Conservation (phyloP, 331 rosid genomes). For the Saraca asoca region DNA sequence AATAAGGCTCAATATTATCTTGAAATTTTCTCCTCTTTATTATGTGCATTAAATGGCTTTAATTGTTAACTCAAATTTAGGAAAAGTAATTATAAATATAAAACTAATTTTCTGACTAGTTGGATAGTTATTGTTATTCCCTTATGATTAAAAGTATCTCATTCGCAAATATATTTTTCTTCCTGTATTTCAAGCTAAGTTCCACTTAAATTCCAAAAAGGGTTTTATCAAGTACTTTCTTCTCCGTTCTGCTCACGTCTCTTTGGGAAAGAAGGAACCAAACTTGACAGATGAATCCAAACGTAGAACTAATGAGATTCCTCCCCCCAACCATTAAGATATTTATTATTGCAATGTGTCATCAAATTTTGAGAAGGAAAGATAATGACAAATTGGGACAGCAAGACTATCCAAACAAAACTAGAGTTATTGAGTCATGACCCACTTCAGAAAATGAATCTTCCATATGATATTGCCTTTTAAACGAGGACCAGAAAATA, state of each 20-base stretch:
- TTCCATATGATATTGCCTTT: too few species aligned
- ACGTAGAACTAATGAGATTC: not conserved
- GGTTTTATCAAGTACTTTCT: conserved; percentile 27
- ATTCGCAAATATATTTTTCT: not conserved
- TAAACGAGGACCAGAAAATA: too few species aligned
- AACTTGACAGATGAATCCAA: not conserved
- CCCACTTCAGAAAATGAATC: conserved; percentile 26
- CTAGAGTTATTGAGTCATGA: conserved; percentile 32
- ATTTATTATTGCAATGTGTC: conserved; percentile 16
- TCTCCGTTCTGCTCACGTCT: conserved; percentile 28
- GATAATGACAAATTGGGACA: conserved; percentile 37
- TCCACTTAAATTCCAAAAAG: not conserved
- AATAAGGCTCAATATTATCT: too few species aligned
- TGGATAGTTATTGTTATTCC: too few species aligned
- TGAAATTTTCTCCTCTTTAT: too few species aligned
- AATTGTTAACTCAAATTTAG: too few species aligned
- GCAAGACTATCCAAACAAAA: conserved; percentile 20
- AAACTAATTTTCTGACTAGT: too few species aligned
- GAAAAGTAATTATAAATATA: too few species aligned
- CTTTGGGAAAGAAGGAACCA: not conserved
- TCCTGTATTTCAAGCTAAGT: too few species aligned
- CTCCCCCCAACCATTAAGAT: conserved; percentile 3
- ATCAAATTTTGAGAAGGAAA: not conserved
- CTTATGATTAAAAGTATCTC: too few species aligned
- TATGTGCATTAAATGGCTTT: too few species aligned